A percentile compares a stretch with the other conserved stretches of the same genome.
Conservation (phyloP, 1,139 yeast species). For the Arxiozyma slooffiae region DNA sequence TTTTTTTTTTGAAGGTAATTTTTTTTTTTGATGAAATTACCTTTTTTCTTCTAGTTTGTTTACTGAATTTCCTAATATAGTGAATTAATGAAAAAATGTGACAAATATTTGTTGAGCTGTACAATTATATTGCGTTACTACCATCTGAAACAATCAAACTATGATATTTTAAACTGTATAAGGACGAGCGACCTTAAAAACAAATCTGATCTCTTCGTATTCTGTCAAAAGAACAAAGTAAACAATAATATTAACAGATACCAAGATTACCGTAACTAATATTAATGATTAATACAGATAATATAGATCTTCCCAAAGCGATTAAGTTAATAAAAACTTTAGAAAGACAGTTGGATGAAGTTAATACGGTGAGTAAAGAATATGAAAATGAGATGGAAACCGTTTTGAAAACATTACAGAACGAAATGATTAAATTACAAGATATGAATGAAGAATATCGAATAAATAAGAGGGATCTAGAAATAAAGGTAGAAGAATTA, state of each 20-base stretch:
- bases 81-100: neutral
- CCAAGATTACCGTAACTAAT: too few species aligned
- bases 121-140: too few species aligned
- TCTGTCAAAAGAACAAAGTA: too few species aligned
- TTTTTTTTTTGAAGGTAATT: neutral
- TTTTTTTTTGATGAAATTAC: too few species aligned
- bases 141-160: too few species aligned
- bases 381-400: constrained; percentile 16
- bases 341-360: constrained; percentile 16
- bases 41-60: neutral
- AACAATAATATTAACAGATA: too few species aligned
- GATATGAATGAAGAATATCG: constrained; percentile 5
- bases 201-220: too few species aligned
- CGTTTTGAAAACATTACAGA: constrained; percentile 11
- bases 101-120: too few species aligned
- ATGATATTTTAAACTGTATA: too few species aligned
- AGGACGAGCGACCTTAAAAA: too few species aligned
- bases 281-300: neutral
- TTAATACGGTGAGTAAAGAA: constrained; percentile 15
- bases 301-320: constrained; percentile 9
- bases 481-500: constrained; percentile 12
- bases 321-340: constrained; percentile 10
- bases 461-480: constrained; percentile 3
- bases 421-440: constrained; percentile 3
- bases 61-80: neutral